Evolutionary conservation across 2,329 filamentous ascomycete genomes (phyloP).

Genomic region (Diaporthe humulicola): DNA sequence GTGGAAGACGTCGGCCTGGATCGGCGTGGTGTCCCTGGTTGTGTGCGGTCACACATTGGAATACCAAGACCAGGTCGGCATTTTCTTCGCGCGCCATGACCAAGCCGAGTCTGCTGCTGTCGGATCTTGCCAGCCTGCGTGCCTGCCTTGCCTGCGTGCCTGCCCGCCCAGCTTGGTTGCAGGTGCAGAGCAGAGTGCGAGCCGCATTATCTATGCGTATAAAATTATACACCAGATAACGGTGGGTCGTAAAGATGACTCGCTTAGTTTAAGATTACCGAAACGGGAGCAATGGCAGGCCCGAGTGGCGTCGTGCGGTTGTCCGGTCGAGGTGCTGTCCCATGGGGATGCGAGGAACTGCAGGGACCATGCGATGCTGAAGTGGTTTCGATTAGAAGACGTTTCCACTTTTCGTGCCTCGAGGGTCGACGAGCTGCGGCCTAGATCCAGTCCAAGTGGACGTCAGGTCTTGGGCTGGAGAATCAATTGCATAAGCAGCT

Average conservation of each 20-base stretch:
- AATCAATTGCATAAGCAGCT: conserved; percentile 12
- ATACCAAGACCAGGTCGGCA: neutral
- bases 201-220: conserved; percentile 28
- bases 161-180: neutral
- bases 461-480: conserved; percentile 15
- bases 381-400: conserved; percentile 28
- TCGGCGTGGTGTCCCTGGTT: conserved; percentile 9
- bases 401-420: conserved; percentile 22
- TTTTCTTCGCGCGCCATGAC: neutral
- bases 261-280: conserved; percentile 27
- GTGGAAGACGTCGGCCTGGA: neutral
- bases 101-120: neutral
- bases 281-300: conserved; percentile 29
- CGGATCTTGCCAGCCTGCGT: neutral
- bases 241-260: conserved; percentile 25
- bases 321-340: conserved; percentile 11
- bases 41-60: neutral
- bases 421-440: conserved; percentile 5
- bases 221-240: conserved; percentile 27
- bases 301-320: neutral
- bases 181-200: neutral
- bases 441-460: conserved; percentile 14
- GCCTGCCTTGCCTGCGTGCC: too few relatives aligned
- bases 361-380: conserved; percentile 9
- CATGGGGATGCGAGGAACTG: conserved; percentile 27